Base-by-base conservation (phyloP, 2,329 filamentous ascomycete species). In the Ascochyta lentis region DNA sequence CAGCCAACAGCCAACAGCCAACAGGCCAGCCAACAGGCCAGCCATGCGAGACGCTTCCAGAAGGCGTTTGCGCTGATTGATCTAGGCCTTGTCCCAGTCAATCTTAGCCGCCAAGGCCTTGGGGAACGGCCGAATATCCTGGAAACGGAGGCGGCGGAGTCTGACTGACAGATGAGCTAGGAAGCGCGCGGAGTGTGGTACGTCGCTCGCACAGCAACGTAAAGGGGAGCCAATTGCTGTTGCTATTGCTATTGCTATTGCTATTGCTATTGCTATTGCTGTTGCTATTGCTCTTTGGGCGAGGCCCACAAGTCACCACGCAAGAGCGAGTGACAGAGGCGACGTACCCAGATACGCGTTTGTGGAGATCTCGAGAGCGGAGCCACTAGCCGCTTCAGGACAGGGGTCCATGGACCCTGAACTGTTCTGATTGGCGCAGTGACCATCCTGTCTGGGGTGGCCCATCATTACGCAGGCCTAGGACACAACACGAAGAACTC, bases 341-440 rank as follows among this genome's bases (percentile, higher is more conserved):
- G 24, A 37, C 43, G 50, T 47, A 48, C 38, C 44, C 38, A 48
- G 47, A 45, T 45, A 47, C 53, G 53, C 47, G 53, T 56, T 42
- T 35, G 23, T 33, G 52, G 41, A 53, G 29, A 47, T 34, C 23
- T 37, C 4, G 12, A 31, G 35, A 35, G 42, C 31, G 42, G 42
- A 26, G 15, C 35, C 9, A 19, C 46, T 46, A 24, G 38, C 42
- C 42, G 31, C 9, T 42, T 33, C 23, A 6, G 26, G 38, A 50
- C 9, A 51, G 47, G 53, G 53, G 53, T 38, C 22, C 23, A 43
- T 13, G 38, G 53, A 56, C 53, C 53, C 53, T 56, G 53, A 47
- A 46, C 4, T 22, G n/a, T 23, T 24, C 16, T 51, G 40, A 51
- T 51, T 51, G 48, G 40, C 3, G 13, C 27, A 27, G 19, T 34